Evolutionary conservation across 2,329 filamentous ascomycete species (phyloP), one percentile per base, ranked within the genome.

Genomic region (Pseudogymnoascus pannorum): DNA sequence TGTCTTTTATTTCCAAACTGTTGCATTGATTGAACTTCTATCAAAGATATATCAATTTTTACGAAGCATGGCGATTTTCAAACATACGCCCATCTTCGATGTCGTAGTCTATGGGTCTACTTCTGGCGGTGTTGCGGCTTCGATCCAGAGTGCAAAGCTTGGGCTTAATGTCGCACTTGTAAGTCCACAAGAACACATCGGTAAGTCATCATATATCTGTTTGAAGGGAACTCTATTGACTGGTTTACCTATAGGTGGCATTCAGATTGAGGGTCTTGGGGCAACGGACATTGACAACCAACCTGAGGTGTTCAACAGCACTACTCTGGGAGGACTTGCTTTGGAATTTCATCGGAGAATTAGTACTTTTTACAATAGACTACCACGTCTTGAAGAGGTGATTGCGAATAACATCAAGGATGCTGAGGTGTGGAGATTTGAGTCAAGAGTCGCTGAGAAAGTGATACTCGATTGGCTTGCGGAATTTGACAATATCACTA

Each of bases 231-330:
- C n/a, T 6, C 36, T 8, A 38, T 38, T 38, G 4, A 38, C 7
- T 38, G 16, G n/a, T 18, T 38, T 16, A 18, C 11, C 26, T 31
- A 8, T 59, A 44, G 38, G 66, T 48, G 42, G 68, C 16, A 58
- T 68, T 44, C 62, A 64, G 57, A 61, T 67, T 22, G 65, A 69
- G 29, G 64, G 67, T 20, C 63, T 68, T 24, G 67, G 67, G 8
- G 66, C 65, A 14, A 66, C 65, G 4, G 66, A 68, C 38, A 66
- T 68, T 54, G 64, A 64, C 51, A 68, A 65, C 26, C 65, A 64
- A 57, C 61, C 51, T 42, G 65, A 65, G 33, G 60, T 65, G 48
- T 61, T 62, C 14, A 65, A 65, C 57, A 64, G 62, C 58, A 60
- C 64, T 6, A 64, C 64, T n/a, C 51, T 54, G 9, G 63, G 59